Conservation (phyloP, 352 stramenopile species). For the Phytophthora tubulina region DNA sequence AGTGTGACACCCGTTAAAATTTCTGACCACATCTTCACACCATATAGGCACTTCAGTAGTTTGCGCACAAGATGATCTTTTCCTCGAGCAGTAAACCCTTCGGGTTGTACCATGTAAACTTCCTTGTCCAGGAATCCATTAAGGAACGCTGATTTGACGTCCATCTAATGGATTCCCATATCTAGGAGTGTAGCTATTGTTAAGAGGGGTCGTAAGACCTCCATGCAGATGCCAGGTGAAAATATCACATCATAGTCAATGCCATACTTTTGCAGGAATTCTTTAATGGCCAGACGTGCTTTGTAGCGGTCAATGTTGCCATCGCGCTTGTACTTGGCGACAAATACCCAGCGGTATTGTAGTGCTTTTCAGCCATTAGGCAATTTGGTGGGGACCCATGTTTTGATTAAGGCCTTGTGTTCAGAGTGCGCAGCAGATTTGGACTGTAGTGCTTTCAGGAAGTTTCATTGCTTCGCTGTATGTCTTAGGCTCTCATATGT, state of each 20-base stretch:
- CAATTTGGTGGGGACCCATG: not conserved
- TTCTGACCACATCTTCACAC: not conserved
- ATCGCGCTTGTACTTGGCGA: conserved; percentile 19
- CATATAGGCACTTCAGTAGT: not conserved
- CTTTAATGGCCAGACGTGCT: no score
- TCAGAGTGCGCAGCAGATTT: conserved; percentile 7
- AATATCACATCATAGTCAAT: no score
- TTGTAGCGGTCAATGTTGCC: not conserved
- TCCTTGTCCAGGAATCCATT: conserved; percentile 29
- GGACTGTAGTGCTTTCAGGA: conserved; percentile 4
- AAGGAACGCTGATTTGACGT: conserved; percentile 18
- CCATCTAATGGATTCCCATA: no score
- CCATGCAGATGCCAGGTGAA: no score
- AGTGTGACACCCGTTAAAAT: no score
- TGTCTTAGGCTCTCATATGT: conserved; percentile 2
- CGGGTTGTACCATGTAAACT: conserved; percentile 29
- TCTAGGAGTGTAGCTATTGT: no score
- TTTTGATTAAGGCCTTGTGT: conserved; percentile 18
- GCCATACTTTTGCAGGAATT: no score
- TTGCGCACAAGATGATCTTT: conserved; percentile 10
- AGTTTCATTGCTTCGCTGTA: conserved; percentile 11
- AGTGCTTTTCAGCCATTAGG: conserved; percentile 1
- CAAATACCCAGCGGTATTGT: conserved; percentile 18
- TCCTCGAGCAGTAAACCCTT: not conserved
- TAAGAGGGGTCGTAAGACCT: no score